phyloP scores from a whole-genome alignment of 2,329 filamentous ascomycete genomes.

The Alternaria infectoria region DNA sequence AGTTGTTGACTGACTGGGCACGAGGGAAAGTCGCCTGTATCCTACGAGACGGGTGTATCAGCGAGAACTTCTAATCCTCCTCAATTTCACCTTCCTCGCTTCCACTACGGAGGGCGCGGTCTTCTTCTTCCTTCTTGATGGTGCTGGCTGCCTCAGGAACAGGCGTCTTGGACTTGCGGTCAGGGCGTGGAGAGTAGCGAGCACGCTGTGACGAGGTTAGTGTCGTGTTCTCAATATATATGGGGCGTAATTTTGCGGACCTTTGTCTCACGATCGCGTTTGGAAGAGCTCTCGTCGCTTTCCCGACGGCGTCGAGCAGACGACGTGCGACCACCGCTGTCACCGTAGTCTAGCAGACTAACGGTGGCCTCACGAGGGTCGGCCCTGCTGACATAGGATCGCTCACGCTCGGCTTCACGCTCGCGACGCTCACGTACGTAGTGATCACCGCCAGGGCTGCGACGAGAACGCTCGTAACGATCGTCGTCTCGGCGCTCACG shows the following conservation, averaged over 20 bases:
- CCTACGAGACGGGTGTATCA: conserved; percentile 5
- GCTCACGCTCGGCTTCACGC: conserved; percentile 88
- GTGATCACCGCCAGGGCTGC: conserved; percentile 64
- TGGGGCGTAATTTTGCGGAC: conserved; percentile 33
- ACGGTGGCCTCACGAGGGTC: conserved; percentile 75
- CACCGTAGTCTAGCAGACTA: conserved; percentile 91
- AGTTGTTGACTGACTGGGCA: not conserved
- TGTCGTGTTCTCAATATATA: conserved; percentile 1
- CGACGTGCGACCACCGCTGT: conserved; percentile 60
- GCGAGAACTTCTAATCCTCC: conserved; percentile 60
- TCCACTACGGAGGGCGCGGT: conserved; percentile 75
- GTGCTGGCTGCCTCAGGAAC: conserved; percentile 30
- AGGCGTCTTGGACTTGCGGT: conserved; percentile 65
- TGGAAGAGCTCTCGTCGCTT: conserved; percentile 63
- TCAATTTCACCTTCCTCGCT: conserved; percentile 99
- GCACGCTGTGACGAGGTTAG: conserved; percentile 40
- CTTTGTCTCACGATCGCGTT: conserved; percentile 53
- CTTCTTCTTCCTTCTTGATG: conserved; percentile 58
- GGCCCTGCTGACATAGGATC: conserved; percentile 77
- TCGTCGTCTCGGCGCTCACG: conserved; percentile 51
- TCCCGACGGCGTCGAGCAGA: conserved; percentile 74
- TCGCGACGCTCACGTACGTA: conserved; percentile 89
- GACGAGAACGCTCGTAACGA: conserved; percentile 58
- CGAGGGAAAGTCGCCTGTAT: not conserved
- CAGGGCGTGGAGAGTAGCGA: conserved; percentile 61